A percentile compares a stretch with the other conserved stretches of the same genome.
Conservation (phyloP, 2,329 filamentous ascomycete genomes). For the Colletotrichum gloeosporioides region DNA sequence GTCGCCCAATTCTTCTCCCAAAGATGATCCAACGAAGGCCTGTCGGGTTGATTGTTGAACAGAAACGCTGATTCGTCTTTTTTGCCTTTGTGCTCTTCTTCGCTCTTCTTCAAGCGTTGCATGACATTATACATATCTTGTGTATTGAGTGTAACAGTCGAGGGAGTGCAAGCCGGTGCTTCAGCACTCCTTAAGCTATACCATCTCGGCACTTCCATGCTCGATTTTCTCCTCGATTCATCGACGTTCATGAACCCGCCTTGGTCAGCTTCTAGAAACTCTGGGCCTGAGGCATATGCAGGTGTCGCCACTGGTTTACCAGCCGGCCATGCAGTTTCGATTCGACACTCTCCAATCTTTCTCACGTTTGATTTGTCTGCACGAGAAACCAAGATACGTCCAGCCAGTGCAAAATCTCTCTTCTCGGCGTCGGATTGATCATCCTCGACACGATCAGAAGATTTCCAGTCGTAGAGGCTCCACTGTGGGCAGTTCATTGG, state of each 20-base stretch:
- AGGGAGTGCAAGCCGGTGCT: not conserved
- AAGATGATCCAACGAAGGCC: not conserved
- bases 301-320: not conserved
- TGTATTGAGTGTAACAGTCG: not conserved
- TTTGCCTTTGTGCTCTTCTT: no score
- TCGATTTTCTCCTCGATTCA: fast-evolving
- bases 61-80: no score
- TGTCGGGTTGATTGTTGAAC: fast-evolving
- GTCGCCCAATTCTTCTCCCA: not conserved
- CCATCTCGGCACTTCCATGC: not conserved
- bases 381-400: not conserved
- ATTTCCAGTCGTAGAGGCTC: fast-evolving
- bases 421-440: not conserved
- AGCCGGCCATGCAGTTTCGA: not conserved
- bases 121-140: not conserved
- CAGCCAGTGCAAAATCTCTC: not conserved
- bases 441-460: fast-evolving
- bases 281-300: fast-evolving
- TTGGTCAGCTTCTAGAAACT: not conserved
- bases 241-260: fast-evolving
- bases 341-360: not conserved
- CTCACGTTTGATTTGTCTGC: not conserved
- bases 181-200: not conserved
- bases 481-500: fast-evolving
- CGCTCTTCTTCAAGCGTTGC: not conserved